Evolutionary conservation across 768 basidiomycete genomes (phyloP).

Genomic region (Termitomyces sp.): DNA sequence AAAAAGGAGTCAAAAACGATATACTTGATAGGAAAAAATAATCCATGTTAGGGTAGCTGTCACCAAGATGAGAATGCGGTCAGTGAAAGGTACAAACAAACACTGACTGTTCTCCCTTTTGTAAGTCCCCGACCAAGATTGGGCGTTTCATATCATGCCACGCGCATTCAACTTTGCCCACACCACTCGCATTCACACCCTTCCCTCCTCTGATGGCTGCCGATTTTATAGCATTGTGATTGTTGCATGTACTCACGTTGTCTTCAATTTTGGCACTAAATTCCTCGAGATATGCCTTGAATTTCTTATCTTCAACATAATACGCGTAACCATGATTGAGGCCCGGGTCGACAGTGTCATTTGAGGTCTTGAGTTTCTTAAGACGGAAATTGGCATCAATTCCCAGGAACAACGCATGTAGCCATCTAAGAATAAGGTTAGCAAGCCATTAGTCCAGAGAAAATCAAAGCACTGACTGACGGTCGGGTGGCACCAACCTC

Average conservation of each 20-base stretch:
- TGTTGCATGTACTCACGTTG: constrained; percentile 12
- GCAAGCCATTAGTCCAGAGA: background rate
- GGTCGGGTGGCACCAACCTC: constrained; percentile 3
- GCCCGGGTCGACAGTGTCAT: constrained; percentile 12
- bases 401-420: background rate
- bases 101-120: background rate
- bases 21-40: constrained; percentile 22
- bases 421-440: background rate
- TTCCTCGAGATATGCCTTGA: constrained; percentile 6
- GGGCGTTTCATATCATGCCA: background rate
- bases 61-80: background rate
- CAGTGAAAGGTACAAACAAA: background rate
- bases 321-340: constrained; percentile 4
- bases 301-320: constrained; percentile 1
- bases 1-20: constrained; percentile 1
- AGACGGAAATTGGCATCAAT: constrained; percentile 20
- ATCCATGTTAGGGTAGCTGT: constrained; percentile 21
- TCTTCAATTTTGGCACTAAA: background rate
- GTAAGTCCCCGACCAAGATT: background rate
- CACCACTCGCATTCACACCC: background rate
- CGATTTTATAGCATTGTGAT: background rate
- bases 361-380: constrained; percentile 14
- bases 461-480: background rate
- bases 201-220: background rate
- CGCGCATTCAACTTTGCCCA: background rate